Evolutionary conservation across 768 basidiomycete genomes (phyloP).

Genomic region (Podaxis rugospora): DNA sequence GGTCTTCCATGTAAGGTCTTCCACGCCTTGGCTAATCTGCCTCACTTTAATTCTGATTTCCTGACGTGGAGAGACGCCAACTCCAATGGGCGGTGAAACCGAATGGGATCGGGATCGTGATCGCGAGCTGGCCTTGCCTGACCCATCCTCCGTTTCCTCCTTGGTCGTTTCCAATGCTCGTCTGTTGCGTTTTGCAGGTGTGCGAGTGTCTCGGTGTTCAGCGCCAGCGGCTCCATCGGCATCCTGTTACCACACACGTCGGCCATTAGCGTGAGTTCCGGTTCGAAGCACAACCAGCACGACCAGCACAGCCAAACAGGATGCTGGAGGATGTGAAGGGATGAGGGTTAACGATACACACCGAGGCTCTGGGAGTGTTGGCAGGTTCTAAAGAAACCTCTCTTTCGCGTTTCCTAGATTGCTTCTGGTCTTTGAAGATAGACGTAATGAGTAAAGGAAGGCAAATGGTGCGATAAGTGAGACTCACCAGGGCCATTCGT

Average conservation of each 20-base stretch:
- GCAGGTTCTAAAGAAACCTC: conserved; percentile 74
- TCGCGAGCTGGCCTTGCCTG: conserved; percentile 28
- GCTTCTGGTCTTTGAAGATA: conserved; percentile 35
- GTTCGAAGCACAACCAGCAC: conserved; percentile 1
- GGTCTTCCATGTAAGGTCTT: conserved; percentile 71
- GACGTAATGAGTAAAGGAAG: conserved; percentile 12
- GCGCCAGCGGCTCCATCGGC: conserved; percentile 27
- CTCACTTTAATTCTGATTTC: conserved; percentile 70
- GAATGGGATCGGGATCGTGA: conserved; percentile 42
- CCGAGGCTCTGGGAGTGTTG: conserved; percentile 41
- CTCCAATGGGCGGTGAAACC: conserved; percentile 36
- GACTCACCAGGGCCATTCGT: conserved; percentile 9
- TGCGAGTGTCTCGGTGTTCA: conserved; percentile 49
- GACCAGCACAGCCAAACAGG: conserved; percentile 9
- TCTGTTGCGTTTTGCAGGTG: conserved; percentile 77
- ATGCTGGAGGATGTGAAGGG: conserved; percentile 1
- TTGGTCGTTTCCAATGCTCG: conserved; percentile 55
- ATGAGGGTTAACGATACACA: conserved; percentile 21
- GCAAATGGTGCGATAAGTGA: conserved; percentile 7
- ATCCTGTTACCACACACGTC: conserved; percentile 29
- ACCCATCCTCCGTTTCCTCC: conserved; percentile 52
- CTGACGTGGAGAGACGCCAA: conserved; percentile 61
- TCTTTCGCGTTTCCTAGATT: conserved; percentile 70
- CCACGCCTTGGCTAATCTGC: conserved; percentile 76
- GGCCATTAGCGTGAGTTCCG: conserved; percentile 11